phyloP scores from a whole-genome alignment of 371 early-diverging fungal genomes.

The Nematocida major region DNA sequence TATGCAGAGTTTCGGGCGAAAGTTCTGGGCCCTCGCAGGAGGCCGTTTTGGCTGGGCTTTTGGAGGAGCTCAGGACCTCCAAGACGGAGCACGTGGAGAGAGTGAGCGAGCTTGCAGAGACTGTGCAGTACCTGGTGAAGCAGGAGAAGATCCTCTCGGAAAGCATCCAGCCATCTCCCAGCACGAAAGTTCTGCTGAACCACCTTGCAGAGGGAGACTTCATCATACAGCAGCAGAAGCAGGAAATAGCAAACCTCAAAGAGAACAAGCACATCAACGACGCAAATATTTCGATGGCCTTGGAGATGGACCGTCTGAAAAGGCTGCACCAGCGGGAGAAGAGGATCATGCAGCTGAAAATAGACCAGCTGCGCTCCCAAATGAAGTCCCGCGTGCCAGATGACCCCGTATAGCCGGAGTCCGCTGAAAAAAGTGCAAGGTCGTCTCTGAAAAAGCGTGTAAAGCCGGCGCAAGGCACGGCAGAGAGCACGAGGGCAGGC shows the following conservation, averaged over 20 bases:
- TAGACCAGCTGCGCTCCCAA: constrained; percentile 25
- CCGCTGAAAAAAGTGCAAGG: too few species aligned
- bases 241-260: constrained; percentile 56
- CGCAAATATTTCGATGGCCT: constrained; percentile 7
- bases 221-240: constrained; percentile 50
- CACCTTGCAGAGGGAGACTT: constrained; percentile 44
- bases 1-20: too few species aligned
- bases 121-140: constrained; percentile 4
- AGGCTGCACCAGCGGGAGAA: constrained; percentile 32
- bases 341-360: constrained; percentile 43
- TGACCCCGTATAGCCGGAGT: too few species aligned
- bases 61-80: neutral
- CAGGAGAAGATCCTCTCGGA: constrained; percentile 35
- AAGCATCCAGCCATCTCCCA: constrained; percentile 3
- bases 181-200: constrained; percentile 14
- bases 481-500: too few species aligned
- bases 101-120: neutral
- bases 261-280: constrained; percentile 5
- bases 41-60: neutral
- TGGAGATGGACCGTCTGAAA: constrained; percentile 34
- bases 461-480: too few species aligned
- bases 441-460: too few species aligned
- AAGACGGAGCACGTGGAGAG: neutral
- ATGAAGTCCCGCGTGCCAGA: neutral
- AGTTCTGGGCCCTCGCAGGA: too few species aligned